Conservation (phyloP, 2,329 filamentous ascomycete genomes). For the Fusarium sp. region DNA sequence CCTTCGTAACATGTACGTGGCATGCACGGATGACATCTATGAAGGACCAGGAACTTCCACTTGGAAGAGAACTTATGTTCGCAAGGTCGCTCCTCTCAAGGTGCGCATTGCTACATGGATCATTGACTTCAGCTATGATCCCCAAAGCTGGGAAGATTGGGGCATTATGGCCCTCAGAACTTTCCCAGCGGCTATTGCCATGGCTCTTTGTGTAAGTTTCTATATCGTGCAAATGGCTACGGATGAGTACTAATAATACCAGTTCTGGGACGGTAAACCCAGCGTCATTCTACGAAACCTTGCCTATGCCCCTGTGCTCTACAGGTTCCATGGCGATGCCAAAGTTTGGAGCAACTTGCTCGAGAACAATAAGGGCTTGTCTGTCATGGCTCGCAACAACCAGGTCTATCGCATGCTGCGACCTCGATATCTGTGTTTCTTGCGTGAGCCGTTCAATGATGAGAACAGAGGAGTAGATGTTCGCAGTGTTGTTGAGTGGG, state of each 20-base stretch:
- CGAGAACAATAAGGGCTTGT: constrained; percentile 46
- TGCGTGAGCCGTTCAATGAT: constrained; percentile 44
- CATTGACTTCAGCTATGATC: constrained; percentile 49
- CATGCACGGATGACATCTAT: constrained; percentile 47
- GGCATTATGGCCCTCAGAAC: constrained; percentile 46
- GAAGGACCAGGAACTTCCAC: constrained; percentile 47
- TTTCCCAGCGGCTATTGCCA: constrained; percentile 46
- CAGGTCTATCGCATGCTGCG: constrained; percentile 44
- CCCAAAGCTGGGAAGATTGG: constrained; percentile 48
- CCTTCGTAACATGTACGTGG: constrained; percentile 49
- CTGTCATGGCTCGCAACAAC: constrained; percentile 44
- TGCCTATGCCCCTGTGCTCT: constrained; percentile 46
- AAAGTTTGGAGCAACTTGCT: constrained; percentile 50
- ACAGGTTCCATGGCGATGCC: constrained; percentile 44
- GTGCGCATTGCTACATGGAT: constrained; percentile 50
- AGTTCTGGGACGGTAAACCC: constrained; percentile 48
- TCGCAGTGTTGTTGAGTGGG: constrained; percentile 44
- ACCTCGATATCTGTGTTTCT: constrained; percentile 48
- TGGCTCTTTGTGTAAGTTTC: constrained; percentile 44
- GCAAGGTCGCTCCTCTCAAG: constrained; percentile 47
- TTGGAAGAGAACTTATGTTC: constrained; percentile 50
- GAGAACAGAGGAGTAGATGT: constrained; percentile 46
- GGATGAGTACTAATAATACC: background rate
- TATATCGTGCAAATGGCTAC: rapidly evolving
- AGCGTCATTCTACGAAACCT: constrained; percentile 32